Evolutionary conservation across 495 filamentous ascomycete genomes (phyloP).

Genomic region (Aspergillus diversus): DNA sequence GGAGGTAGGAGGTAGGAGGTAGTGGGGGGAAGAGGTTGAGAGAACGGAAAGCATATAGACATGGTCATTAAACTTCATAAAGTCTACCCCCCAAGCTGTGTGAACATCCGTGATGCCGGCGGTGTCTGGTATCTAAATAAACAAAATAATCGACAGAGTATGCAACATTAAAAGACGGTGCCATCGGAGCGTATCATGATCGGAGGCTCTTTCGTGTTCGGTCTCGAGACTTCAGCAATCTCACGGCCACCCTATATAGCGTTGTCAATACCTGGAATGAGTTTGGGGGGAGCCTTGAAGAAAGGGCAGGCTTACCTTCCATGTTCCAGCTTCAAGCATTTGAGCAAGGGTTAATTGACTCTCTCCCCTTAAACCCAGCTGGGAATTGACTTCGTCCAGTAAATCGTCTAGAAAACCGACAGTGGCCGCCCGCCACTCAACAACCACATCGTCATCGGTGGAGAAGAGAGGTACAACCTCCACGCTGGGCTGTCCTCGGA

Average conservation of each 20-base stretch:
- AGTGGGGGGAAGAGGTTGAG: constrained; percentile 14
- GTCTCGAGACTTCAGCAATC: constrained; percentile 91
- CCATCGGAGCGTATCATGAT: constrained; percentile 97
- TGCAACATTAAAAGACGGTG: constrained; percentile 78
- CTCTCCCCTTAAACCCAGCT: constrained; percentile 56
- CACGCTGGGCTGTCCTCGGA: constrained; percentile 72
- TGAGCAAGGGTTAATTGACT: constrained; percentile 64
- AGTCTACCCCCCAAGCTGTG: constrained; percentile 31
- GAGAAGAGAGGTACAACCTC: constrained; percentile 69
- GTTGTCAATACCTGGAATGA: constrained; percentile 34
- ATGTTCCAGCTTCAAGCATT: constrained; percentile 71
- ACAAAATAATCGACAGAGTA: constrained; percentile 28
- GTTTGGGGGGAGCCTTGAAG: neutral
- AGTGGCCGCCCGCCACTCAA: constrained; percentile 71
- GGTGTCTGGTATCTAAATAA: constrained; percentile 41
- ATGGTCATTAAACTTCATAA: constrained; percentile 47
- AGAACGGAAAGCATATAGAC: constrained; percentile 30
- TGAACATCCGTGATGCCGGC: constrained; percentile 25
- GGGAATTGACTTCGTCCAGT: constrained; percentile 62
- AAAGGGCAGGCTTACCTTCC: constrained; percentile 67
- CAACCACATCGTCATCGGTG: constrained; percentile 68
- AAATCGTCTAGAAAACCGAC: constrained; percentile 70
- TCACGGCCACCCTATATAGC: constrained; percentile 81
- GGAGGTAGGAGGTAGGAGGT: constrained; percentile 8
- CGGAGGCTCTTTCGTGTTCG: constrained; percentile 95